These are phyloP conservation scores for Earliella scabrosa DNA, from an alignment of 1,284 basidiomycete species.

Conservation along the genomic window DNA sequence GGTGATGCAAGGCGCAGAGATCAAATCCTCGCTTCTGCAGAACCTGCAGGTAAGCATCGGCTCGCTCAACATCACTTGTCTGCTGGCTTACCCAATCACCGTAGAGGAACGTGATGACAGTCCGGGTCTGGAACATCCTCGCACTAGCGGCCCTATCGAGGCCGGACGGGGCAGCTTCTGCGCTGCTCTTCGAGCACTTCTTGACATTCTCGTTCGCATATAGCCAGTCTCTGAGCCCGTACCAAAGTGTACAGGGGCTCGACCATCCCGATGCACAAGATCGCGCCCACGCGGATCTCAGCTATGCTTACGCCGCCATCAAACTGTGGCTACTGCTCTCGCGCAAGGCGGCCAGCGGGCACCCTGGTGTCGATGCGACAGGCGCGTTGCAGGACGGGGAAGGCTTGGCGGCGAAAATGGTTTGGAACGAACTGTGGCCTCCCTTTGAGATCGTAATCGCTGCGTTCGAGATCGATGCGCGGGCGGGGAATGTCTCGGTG, in stretches of 20 bases:
- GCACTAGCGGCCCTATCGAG: constrained; percentile 55
- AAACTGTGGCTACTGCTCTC: constrained; percentile 72
- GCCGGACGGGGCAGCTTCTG: constrained; percentile 41
- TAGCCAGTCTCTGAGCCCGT: constrained; percentile 42
- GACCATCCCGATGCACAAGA: constrained; percentile 36
- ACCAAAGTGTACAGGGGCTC: constrained; percentile 26
- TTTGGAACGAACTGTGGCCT: constrained; percentile 80
- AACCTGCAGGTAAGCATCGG: constrained; percentile 25
- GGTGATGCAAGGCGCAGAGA: constrained; percentile 49
- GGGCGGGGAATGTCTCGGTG: constrained; percentile 52
- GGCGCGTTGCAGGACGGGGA: constrained; percentile 30
- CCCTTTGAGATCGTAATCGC: constrained; percentile 60
- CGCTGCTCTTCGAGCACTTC: constrained; percentile 53
- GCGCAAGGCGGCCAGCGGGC: constrained; percentile 36
- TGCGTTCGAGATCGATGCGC: constrained; percentile 51
- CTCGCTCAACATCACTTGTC: neutral
- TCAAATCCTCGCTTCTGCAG: constrained; percentile 25
- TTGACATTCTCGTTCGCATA: constrained; percentile 52
- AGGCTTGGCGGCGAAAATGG: constrained; percentile 42
- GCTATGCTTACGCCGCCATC: constrained; percentile 67
- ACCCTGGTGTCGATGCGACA: constrained; percentile 4
- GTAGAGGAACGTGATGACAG: constrained; percentile 46
- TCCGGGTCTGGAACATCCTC: constrained; percentile 69
- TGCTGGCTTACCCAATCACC: constrained; percentile 7
- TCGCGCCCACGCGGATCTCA: constrained; percentile 57